Evolutionary conservation across 2,329 filamentous ascomycete species (phyloP).

Genomic region (Parastagonospora nodorum): DNA sequence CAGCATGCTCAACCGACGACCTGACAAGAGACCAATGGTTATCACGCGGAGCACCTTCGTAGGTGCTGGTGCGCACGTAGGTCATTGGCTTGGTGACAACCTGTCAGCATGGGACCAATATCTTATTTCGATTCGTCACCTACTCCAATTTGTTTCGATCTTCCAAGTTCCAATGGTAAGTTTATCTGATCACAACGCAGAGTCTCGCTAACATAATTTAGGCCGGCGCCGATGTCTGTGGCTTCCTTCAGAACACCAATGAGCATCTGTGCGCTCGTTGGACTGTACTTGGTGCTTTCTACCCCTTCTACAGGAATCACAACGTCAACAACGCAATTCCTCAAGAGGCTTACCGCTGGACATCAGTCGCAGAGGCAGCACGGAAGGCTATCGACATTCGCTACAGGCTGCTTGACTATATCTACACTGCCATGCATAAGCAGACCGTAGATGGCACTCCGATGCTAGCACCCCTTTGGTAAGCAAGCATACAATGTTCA

Average conservation of each 20-base stretch:
- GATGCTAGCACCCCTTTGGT: constrained; percentile 71
- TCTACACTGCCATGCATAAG: constrained; percentile 71
- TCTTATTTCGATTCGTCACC: constrained; percentile 44
- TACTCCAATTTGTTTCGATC: constrained; percentile 52
- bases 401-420: constrained; percentile 78
- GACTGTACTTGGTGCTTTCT: constrained; percentile 73
- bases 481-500: constrained; percentile 34
- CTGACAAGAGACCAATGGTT: constrained; percentile 67
- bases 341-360: constrained; percentile 64
- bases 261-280: constrained; percentile 74
- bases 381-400: constrained; percentile 71
- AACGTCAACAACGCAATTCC: constrained; percentile 65
- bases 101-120: constrained; percentile 52
- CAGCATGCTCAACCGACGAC: constrained; percentile 73
- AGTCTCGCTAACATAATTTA: constrained; percentile 3
- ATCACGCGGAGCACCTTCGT: constrained; percentile 80
- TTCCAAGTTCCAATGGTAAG: constrained; percentile 53
- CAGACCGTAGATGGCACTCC: constrained; percentile 68
- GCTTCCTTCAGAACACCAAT: constrained; percentile 69
- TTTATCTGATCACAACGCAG: background rate
- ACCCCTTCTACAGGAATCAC: constrained; percentile 76
- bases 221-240: constrained; percentile 69
- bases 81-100: constrained; percentile 65
- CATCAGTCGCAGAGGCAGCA: constrained; percentile 66
- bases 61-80: constrained; percentile 67